Conservation (phyloP, 2,329 filamentous ascomycete species). For the Neoscytalidium dimidiatum region DNA sequence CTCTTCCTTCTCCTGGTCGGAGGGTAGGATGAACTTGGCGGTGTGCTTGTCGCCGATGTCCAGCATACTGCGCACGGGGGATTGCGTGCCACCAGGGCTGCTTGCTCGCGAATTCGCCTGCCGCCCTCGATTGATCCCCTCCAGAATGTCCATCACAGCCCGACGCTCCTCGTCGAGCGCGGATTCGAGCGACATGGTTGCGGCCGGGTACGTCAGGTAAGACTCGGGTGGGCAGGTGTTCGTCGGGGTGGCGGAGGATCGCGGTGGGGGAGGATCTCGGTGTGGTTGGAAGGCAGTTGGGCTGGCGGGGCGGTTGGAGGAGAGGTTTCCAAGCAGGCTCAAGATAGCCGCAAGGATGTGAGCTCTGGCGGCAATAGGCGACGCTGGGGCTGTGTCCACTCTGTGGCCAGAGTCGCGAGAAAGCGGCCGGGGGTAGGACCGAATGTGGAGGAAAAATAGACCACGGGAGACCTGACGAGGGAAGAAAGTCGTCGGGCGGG, state of each 20-base stretch:
- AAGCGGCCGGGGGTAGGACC: conserved; percentile 17
- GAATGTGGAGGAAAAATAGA: conserved; percentile 19
- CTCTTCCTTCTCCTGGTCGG: conserved; percentile 18
- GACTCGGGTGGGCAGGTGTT: not conserved
- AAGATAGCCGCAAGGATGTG: conserved; percentile 19
- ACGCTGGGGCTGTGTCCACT: not conserved
- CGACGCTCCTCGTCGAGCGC: conserved; percentile 75
- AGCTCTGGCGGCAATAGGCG: conserved; percentile 4
- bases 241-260: not conserved
- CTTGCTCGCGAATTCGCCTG: conserved; percentile 50
- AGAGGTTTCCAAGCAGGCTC: conserved; percentile 12
- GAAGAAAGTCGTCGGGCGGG: not conserved
- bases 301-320: conserved; percentile 12
- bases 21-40: conserved; percentile 19
- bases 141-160: conserved; percentile 70
- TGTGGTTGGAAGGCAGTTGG: not conserved
- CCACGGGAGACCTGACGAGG: not conserved
- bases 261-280: not conserved
- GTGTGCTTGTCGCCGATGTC: conserved; percentile 30
- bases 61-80: conserved; percentile 68
- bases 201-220: conserved; percentile 4
- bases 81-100: conserved; percentile 52
- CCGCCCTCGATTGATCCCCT: conserved; percentile 42
- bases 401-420: not conserved
- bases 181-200: conserved; percentile 74